Evolutionary conservation across 2,329 filamentous ascomycete genomes (phyloP).

Genomic region (Cordyceps militaris): DNA sequence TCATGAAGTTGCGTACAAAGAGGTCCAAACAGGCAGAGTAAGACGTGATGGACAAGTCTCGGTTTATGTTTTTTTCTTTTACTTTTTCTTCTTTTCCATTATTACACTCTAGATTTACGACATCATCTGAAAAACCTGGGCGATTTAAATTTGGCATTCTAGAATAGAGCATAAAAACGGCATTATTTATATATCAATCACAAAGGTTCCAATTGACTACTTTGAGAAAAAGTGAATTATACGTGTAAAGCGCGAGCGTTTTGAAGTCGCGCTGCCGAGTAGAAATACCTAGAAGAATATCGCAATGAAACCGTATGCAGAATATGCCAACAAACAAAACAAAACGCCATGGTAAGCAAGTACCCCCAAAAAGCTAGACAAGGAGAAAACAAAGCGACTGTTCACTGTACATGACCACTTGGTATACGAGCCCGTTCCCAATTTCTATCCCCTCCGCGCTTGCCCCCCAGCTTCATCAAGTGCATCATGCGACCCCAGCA

Average conservation of each 20-base stretch:
- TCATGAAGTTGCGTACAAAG: conserved; percentile 45
- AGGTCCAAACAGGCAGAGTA: conserved; percentile 40
- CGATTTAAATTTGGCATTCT: neutral
- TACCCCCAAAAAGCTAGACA: neutral
- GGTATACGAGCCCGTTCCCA: conserved; percentile 7
- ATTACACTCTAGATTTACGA: neutral
- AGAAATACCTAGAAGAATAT: neutral
- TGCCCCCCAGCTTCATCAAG: conserved; percentile 20
- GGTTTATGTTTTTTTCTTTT: neutral
- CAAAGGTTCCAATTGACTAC: too few relatives aligned
- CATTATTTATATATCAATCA: neutral
- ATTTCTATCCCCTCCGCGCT: conserved; percentile 13
- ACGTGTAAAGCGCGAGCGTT: neutral
- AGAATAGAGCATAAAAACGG: neutral
- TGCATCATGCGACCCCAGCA: conserved; percentile 48
- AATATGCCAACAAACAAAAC: neutral
- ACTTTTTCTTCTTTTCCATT: neutral
- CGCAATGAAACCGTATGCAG: neutral
- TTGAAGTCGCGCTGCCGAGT: neutral
- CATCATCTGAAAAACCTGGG: neutral
- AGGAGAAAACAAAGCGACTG: neutral
- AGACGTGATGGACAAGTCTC: neutral
- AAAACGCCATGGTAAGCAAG: neutral
- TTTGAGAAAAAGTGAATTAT: neutral
- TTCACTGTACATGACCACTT: neutral